Percentiles rank a stretch among this genome's conserved stretches.
These are phyloP conservation scores for Xerocomus alliaceus DNA, from an alignment of 1,284 basidiomycete species.

Conservation along the genomic window DNA sequence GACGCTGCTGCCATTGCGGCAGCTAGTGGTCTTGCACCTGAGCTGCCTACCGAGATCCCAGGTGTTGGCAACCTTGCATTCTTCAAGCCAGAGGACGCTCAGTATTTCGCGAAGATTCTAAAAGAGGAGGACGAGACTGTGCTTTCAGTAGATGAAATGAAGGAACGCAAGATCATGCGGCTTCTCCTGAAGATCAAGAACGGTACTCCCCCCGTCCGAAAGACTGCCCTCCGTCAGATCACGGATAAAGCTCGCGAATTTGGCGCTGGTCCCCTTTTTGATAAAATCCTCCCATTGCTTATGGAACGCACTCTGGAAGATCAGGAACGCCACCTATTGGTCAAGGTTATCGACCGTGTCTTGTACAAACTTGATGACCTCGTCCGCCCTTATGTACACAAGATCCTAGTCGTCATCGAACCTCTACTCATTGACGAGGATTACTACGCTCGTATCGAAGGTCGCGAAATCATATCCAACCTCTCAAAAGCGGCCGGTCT, in stretches of 20 bases:
- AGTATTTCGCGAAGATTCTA: slow-evolving; percentile 97
- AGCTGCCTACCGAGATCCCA: slow-evolving; percentile 98
- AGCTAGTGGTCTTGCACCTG: slow-evolving; percentile 90
- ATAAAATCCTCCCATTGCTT: slow-evolving; percentile 97
- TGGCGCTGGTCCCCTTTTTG: slow-evolving; percentile 98
- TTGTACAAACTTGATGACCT: slow-evolving; percentile 99
- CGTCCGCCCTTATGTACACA: slow-evolving; percentile 98
- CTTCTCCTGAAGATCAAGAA: slow-evolving; percentile 99
- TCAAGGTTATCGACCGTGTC: slow-evolving; percentile 99
- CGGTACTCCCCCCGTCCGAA: slow-evolving; percentile 97
- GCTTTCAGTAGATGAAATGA: slow-evolving; percentile 96
- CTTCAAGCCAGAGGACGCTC: slow-evolving; percentile 98
- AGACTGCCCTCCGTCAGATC: slow-evolving; percentile 96
- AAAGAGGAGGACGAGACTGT: slow-evolving; percentile 96
- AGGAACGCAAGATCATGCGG: slow-evolving; percentile 99
- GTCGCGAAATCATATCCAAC: slow-evolving; percentile 99
- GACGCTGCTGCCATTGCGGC: slow-evolving; percentile 86
- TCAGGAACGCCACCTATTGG: slow-evolving; percentile 96
- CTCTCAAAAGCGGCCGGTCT: slow-evolving; percentile 98
- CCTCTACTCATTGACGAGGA: slow-evolving; percentile 99
- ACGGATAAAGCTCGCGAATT: slow-evolving; percentile 99
- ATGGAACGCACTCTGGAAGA: slow-evolving; percentile 99
- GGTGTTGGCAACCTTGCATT: slow-evolving; percentile 97
- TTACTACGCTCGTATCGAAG: slow-evolving; percentile 99
- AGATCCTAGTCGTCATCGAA: slow-evolving; percentile 99